phyloP scores from a whole-genome alignment of 306 rosid species.

The Inga laurina region DNA sequence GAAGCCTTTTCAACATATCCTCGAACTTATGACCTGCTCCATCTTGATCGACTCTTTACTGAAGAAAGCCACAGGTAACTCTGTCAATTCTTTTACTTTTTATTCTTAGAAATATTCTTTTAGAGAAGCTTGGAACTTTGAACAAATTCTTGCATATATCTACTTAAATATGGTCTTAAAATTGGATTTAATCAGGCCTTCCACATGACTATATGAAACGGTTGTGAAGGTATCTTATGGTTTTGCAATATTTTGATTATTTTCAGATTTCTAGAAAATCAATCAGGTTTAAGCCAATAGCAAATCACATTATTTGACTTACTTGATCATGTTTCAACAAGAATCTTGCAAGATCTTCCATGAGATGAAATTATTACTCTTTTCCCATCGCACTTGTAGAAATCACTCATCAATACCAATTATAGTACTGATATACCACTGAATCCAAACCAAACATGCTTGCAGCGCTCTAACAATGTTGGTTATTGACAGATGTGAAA shows the following conservation, averaged over 20 bases:
- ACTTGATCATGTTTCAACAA: neutral
- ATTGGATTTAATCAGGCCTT: neutral
- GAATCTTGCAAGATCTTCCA: constrained; percentile 21
- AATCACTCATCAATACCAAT: neutral
- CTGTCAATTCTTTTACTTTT: constrained; percentile 9
- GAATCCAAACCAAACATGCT: neutral
- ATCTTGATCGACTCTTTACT: constrained; percentile 88
- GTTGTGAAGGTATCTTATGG: neutral
- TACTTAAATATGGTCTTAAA: neutral
- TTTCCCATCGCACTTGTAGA: neutral
- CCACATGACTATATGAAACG: neutral
- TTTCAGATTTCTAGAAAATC: no score
- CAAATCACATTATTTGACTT: neutral
- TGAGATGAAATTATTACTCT: neutral
- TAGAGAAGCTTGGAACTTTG: neutral
- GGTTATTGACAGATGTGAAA: constrained; percentile 70
- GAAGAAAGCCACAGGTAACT: constrained; percentile 91
- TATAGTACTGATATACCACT: neutral
- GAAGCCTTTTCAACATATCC: constrained; percentile 99
- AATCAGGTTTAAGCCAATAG: neutral
- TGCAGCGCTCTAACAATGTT: constrained; percentile 21
- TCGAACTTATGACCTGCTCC: constrained; percentile 93
- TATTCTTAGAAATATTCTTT: neutral
- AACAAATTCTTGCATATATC: neutral
- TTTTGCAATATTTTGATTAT: no score